Base-by-base conservation (phyloP, 2,329 filamentous ascomycete genomes). In the Cytospora chrysosperma region DNA sequence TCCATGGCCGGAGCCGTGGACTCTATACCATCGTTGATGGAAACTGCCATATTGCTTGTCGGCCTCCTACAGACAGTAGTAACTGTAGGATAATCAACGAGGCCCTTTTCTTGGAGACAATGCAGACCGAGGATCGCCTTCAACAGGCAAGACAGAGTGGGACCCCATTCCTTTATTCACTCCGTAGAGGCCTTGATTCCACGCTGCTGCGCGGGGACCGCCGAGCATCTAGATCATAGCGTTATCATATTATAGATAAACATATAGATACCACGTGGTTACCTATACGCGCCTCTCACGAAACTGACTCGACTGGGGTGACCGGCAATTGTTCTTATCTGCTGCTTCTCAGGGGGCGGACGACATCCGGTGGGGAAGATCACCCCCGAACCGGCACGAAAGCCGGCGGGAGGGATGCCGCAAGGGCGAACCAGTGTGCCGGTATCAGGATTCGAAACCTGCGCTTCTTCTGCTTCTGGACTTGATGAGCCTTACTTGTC, bases 211-310 rank as follows among this genome's bases (percentile, higher is more conserved):
- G 15, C 51, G n/a, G 24, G 5, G 24, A 21, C 27, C 51, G 51
- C 52, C 51, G 19, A 61, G 34, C n/a, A 17, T n/a, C 34, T 40
- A 12, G n/a, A 21, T 24, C 47, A 49, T 37, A 34, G 51, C 24
- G 51, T 55, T 61, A 61, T 61, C 58, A 55, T 27, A 19, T 17
- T 19, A 34, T 27, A 61, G 53, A 52, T 55, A 55, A 55, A 55
- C 58, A 27, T 24, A 24, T 21, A 47, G n/a, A 47, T 47, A 47
- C 21, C n/a, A 12, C 4, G n/a, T n/a, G 21, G 37, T 12, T 24
- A 43, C 40, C 40, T 21, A n/a, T 49, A 26, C 56, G 24, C 21
- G 21, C 9, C 27, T 26, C 26, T 55, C 6, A 12, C n/a, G 10
- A 47, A 13, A 47, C 15, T 55, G 50, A 21, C 40, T 43, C 43